Evolutionary conservation across 1,284 basidiomycete genomes (phyloP), one percentile per base, ranked within the genome.

Genomic region (Porodaedalea pini): DNA sequence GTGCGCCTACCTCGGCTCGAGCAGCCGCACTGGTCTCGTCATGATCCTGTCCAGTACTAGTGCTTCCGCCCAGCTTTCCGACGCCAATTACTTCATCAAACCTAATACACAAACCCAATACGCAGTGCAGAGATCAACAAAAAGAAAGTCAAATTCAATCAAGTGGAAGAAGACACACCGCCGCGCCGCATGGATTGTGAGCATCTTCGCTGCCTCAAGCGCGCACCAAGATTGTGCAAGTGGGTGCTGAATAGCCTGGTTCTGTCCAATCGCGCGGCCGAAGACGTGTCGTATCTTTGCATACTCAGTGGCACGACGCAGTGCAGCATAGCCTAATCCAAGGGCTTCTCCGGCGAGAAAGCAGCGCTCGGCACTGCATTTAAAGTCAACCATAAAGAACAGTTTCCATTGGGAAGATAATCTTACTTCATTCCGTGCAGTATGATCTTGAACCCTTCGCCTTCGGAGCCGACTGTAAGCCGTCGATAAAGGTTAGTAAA

Each of bases 331-430:
- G 2, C 63, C 65, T 19, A 66, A 54, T 1, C 73, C 73, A 13
- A 74, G 60, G 15, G 73, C 71, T 63, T 75, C 73, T 25, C 71
- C 73, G 0, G 70, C 72, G n/a, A 75, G 62, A 10, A 75, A 59
- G 50, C 70, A 70, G 2, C 73, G 63, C 56, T 75, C 73, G n/a
- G 73, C 72, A 58, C 71, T 73, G 65, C n/a, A n/a, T n/a, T 66
- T 65, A 36, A 66, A 64, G 21, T 66, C 36, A 8, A 66, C 60
- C 17, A 50, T 56, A 31, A 29, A 48, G 27, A 15, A 11, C 29
- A 57, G 15, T 32, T 62, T 58, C 6, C 31, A 17, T 7, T 4
- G 17, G 10, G 23, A 34, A 54, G 11, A 43, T 13, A 4, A 47
- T 31, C 49, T 15, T 11, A 52, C 51, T 64, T 62, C 67, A 68